A percentile compares a stretch with the other conserved stretches of the same genome.
Conservation (phyloP, 1,284 basidiomycete species). For the Tremellales sp. region DNA sequence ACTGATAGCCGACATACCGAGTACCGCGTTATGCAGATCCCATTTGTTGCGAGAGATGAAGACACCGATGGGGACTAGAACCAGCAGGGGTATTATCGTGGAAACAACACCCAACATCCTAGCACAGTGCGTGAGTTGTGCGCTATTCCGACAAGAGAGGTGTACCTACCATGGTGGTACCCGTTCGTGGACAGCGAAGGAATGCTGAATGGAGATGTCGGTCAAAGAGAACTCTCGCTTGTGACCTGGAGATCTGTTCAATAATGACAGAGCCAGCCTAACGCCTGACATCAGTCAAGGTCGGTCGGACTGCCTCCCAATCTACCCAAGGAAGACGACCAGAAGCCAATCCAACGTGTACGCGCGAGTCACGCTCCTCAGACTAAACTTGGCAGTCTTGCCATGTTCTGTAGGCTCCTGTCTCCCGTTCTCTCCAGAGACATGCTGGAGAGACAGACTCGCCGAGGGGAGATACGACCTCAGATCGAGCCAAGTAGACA, state of each 20-base stretch:
- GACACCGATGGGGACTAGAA: slow-evolving; percentile 66
- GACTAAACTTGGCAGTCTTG: no score
- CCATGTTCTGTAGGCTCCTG: no score
- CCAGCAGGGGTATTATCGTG: slow-evolving; percentile 61
- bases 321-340: slow-evolving; percentile 67
- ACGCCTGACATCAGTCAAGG: neutral
- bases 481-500: no score
- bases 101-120: slow-evolving; percentile 65
- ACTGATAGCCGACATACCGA: slow-evolving; percentile 53
- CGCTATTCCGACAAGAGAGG: neutral
- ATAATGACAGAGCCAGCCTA: slow-evolving; percentile 63
- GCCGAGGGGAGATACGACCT: no score
- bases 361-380: no score
- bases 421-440: no score
- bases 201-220: slow-evolving; percentile 66
- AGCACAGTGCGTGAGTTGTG: slow-evolving; percentile 37
- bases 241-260: slow-evolving; percentile 73
- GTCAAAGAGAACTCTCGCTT: slow-evolving; percentile 75
- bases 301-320: slow-evolving; percentile 12
- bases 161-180: slow-evolving; percentile 61
- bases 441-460: no score
- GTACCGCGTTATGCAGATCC: slow-evolving; percentile 78
- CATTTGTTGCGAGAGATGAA: slow-evolving; percentile 72
- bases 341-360: slow-evolving; percentile 57
- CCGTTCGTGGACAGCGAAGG: slow-evolving; percentile 76